A percentile compares a stretch with the other conserved stretches of the same genome.
These are phyloP conservation scores for Torulaspora indica DNA, from an alignment of 805 yeast genomes.

Conservation along the genomic window DNA sequence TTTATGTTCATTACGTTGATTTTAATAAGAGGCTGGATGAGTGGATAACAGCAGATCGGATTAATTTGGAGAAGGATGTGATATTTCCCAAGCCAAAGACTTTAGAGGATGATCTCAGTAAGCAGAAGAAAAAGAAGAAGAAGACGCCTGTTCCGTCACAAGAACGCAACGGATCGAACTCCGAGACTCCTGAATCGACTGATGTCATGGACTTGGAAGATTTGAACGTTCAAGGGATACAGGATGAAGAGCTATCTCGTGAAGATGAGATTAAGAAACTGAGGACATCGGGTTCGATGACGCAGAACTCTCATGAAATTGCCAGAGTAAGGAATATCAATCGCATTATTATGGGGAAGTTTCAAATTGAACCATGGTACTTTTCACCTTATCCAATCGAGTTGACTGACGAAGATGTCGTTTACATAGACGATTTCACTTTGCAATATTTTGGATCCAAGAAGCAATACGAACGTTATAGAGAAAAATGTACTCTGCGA, in stretches of 20 bases:
- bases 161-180: constrained; percentile 12
- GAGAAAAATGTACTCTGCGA: constrained; percentile 78
- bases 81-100: constrained; percentile 61
- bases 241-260: constrained; percentile 65
- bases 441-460: constrained; percentile 81
- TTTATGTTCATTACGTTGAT: constrained; percentile 90
- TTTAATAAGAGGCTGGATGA: constrained; percentile 96
- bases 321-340: constrained; percentile 84
- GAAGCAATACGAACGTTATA: constrained; percentile 88
- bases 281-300: constrained; percentile 96
- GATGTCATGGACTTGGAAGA: constrained; percentile 83
- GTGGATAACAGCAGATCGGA: constrained; percentile 73
- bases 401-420: constrained; percentile 82
- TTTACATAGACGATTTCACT: constrained; percentile 89
- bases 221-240: constrained; percentile 77
- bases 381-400: constrained; percentile 96
- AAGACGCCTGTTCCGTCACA: constrained; percentile 17
- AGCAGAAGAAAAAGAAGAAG: constrained; percentile 38
- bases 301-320: constrained; percentile 79
- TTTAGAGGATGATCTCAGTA: constrained; percentile 40
- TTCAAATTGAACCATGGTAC: constrained; percentile 97
- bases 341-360: constrained; percentile 78
- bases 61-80: constrained; percentile 67
- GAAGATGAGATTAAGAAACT: constrained; percentile 91
- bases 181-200: constrained; percentile 35